Evolutionary conservation across 2,329 filamentous ascomycete genomes (phyloP).

Genomic region (Colletotrichum sp.): DNA sequence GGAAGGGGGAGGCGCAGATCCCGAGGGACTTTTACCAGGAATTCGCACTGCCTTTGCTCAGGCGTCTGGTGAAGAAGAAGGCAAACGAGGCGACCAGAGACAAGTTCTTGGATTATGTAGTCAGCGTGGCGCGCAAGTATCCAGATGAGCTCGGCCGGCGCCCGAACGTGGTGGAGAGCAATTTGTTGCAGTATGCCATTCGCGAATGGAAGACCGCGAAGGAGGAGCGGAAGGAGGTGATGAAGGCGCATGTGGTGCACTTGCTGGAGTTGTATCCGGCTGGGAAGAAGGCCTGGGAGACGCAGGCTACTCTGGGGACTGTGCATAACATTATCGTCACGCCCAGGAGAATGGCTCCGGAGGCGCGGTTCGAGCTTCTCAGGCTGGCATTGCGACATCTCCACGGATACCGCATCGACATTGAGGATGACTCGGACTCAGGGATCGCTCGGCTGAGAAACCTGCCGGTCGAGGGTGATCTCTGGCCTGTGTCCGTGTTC

Average conservation of each 20-base stretch:
- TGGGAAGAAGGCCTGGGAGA: background rate
- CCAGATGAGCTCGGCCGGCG: background rate
- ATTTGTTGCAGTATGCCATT: background rate
- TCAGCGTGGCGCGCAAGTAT: background rate
- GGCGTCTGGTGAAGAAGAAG: constrained; percentile 19
- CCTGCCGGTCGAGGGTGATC: background rate
- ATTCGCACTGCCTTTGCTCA: constrained; percentile 26
- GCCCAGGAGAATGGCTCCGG: background rate
- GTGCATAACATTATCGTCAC: background rate
- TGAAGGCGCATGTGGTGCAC: background rate
- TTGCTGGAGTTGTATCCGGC: background rate
- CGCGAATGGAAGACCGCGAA: background rate
- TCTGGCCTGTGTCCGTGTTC: background rate
- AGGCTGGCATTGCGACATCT: background rate
- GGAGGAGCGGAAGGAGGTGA: background rate
- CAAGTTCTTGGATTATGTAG: constrained; percentile 21
- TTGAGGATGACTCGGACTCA: background rate
- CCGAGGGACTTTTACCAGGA: constrained; percentile 23
- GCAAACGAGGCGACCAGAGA: constrained; percentile 6
- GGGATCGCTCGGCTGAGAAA: background rate
- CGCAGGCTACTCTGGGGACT: background rate
- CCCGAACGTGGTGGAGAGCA: background rate
- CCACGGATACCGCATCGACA: background rate
- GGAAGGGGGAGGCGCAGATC: background rate
- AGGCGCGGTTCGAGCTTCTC: background rate